Percentiles rank a stretch among this genome's conserved stretches.
Conservation (phyloP, 208 protist species). For the Leishmania martiniquensis region DNA sequence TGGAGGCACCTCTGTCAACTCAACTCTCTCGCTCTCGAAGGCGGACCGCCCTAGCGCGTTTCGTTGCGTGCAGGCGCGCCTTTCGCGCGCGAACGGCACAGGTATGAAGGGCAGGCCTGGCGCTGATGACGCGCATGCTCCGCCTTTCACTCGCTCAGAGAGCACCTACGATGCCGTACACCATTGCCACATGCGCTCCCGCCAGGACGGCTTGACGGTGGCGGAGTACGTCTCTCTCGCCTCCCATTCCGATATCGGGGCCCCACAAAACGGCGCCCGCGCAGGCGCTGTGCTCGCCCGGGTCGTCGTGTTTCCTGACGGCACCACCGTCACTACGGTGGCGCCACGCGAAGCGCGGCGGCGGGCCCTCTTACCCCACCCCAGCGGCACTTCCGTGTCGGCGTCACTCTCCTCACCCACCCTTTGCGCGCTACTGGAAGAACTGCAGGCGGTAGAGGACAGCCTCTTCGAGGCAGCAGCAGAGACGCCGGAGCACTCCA, state of each 20-base stretch:
- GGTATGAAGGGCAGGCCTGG: not conserved
- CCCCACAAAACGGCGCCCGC: not conserved
- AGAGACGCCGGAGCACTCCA: slow-evolving; percentile 17
- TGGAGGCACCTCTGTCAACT: not conserved
- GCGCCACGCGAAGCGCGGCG: slow-evolving; percentile 23
- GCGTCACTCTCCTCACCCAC: slow-evolving; percentile 26
- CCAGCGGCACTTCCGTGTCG: not conserved
- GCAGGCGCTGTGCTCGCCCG: slow-evolving; percentile 16
- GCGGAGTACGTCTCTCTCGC: slow-evolving; percentile 46
- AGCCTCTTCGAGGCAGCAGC: slow-evolving; percentile 14
- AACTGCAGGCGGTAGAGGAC: slow-evolving; percentile 24
- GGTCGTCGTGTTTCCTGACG: slow-evolving; percentile 32
- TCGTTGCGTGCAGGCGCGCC: slow-evolving; percentile 11
- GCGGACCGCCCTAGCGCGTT: slow-evolving; percentile 1
- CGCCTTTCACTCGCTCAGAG: slow-evolving; percentile 28
- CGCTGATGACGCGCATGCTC: not conserved
- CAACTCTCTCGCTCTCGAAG: not conserved
- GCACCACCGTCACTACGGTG: slow-evolving; percentile 35
- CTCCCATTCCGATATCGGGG: not conserved
- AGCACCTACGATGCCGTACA: slow-evolving; percentile 54
- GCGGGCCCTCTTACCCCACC: slow-evolving; percentile 6
- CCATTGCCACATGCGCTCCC: slow-evolving; percentile 57
- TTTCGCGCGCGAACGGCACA: not conserved
- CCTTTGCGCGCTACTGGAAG: slow-evolving; percentile 28
- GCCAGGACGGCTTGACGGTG: slow-evolving; percentile 66